Percentiles rank a stretch among this genome's conserved stretches.
Conservation (phyloP, 2,329 filamentous ascomycete species). For the Didymella lethalis region DNA sequence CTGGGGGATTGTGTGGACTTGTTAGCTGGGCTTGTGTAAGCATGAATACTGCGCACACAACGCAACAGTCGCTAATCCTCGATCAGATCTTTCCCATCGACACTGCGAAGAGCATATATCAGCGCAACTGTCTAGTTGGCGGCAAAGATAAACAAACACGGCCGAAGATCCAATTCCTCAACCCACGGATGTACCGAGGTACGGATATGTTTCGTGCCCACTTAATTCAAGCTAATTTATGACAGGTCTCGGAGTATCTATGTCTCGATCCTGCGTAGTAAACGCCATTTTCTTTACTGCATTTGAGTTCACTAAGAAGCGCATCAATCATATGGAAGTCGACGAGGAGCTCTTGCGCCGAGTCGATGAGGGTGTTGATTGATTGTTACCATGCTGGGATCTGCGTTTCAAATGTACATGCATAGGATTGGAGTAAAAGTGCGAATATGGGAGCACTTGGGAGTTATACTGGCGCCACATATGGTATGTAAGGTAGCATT, state of each 20-base stretch:
- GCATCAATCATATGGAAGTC: constrained; percentile 55
- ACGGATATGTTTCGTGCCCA: constrained; percentile 9
- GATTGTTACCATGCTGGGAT: constrained; percentile 5
- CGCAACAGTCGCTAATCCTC: constrained; percentile 11
- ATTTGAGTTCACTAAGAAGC: constrained; percentile 80
- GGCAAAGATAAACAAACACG: constrained; percentile 63
- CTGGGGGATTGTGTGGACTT: constrained; percentile 82
- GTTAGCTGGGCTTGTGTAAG: constrained; percentile 83
- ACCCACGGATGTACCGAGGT: constrained; percentile 81
- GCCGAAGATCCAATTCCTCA: constrained; percentile 80
- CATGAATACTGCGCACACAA: constrained; percentile 16
- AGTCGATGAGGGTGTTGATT: constrained; percentile 29
- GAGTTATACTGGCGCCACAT: constrained; percentile 8
- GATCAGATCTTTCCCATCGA: constrained; percentile 70
- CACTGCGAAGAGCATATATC: constrained; percentile 85
- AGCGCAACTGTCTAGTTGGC: constrained; percentile 78
- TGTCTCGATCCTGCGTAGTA: constrained; percentile 80
- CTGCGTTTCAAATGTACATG: constrained; percentile 22
- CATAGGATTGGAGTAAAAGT: constrained; percentile 39
- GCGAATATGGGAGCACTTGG: constrained; percentile 13
- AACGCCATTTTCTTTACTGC: constrained; percentile 91
- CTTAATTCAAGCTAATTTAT: constrained; percentile 9
- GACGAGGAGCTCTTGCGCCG: constrained; percentile 48
- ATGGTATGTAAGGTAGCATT: constrained; percentile 24
- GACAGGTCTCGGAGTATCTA: constrained; percentile 75